Percentiles rank a stretch among this genome's conserved stretches.
phyloP scores from a whole-genome alignment of 75 land plant species.

The Selaginella moellendorffii region DNA sequence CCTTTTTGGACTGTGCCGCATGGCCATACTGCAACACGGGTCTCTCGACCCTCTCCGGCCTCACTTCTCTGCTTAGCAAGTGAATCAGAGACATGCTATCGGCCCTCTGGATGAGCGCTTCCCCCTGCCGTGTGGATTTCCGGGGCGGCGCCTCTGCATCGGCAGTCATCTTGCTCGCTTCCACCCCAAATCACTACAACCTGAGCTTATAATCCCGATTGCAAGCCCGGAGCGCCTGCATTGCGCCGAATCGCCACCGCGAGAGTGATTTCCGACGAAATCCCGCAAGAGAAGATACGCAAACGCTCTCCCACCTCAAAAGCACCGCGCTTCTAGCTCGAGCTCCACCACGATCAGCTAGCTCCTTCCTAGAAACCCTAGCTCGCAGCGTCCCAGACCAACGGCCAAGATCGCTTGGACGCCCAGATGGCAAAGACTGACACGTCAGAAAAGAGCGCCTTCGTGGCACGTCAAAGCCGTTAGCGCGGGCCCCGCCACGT shows the following conservation, averaged over 20 bases:
- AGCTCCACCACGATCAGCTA: background rate
- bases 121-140: background rate
- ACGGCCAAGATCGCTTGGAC: background rate
- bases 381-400: background rate
- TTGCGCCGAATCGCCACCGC: background rate
- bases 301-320: too few species aligned
- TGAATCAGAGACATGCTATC: constrained; percentile 41
- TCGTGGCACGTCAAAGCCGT: constrained; percentile 1
- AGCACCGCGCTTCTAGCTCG: background rate
- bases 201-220: background rate
- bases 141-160: background rate
- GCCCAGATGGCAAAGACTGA: background rate
- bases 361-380: background rate
- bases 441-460: background rate
- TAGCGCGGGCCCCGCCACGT: background rate
- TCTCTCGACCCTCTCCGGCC: constrained; percentile 53
- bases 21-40: constrained; percentile 46
- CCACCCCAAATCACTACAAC: too few species aligned
- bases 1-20: constrained; percentile 61
- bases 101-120: background rate
- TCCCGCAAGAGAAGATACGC: too few species aligned
- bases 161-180: background rate
- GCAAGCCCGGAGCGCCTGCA: background rate
- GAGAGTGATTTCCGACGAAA: background rate
- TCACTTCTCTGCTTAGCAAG: constrained; percentile 47